phyloP scores from a whole-genome alignment of 75 land plant genomes.

The Cupressus sempervirens region DNA sequence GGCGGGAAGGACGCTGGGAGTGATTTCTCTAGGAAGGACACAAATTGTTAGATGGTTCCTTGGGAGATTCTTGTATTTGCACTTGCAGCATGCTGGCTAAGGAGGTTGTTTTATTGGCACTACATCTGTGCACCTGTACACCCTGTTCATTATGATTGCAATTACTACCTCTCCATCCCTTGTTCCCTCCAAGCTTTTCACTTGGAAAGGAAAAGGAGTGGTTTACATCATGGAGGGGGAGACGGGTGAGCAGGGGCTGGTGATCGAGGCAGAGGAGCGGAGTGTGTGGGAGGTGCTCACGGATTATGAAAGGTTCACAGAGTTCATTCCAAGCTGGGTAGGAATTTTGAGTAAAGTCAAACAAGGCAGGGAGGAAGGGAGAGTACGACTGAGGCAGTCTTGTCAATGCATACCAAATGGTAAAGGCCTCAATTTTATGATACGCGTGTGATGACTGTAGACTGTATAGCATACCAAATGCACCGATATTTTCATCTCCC shows the following conservation, averaged over 20 bases:
- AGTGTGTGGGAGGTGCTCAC: conserved; percentile 88
- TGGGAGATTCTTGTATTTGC: too few species aligned
- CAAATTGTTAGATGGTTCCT: too few species aligned
- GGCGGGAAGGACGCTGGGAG: too few species aligned
- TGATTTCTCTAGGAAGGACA: too few species aligned
- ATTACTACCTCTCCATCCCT: neutral
- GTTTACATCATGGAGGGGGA: neutral
- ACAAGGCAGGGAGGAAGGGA: conserved; percentile 79
- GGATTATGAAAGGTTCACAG: conserved; percentile 89
- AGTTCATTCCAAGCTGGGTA: conserved; percentile 90
- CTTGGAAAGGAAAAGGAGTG: conserved; percentile 3
- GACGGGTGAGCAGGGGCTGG: conserved; percentile 58
- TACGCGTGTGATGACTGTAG: too few species aligned
- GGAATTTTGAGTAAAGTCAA: conserved; percentile 80
- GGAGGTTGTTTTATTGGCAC: too few species aligned
- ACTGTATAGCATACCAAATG: too few species aligned
- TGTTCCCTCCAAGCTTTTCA: neutral
- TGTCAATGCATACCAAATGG: too few species aligned
- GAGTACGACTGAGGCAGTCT: conserved; percentile 93
- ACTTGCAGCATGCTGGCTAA: too few species aligned
- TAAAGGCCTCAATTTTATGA: too few species aligned
- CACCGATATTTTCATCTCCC: too few species aligned
- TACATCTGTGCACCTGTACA: too few species aligned
- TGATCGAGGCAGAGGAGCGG: conserved; percentile 51
- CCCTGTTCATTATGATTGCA: neutral